Conservation (phyloP, 148 eudicot species). For the Arbutus unedo region DNA sequence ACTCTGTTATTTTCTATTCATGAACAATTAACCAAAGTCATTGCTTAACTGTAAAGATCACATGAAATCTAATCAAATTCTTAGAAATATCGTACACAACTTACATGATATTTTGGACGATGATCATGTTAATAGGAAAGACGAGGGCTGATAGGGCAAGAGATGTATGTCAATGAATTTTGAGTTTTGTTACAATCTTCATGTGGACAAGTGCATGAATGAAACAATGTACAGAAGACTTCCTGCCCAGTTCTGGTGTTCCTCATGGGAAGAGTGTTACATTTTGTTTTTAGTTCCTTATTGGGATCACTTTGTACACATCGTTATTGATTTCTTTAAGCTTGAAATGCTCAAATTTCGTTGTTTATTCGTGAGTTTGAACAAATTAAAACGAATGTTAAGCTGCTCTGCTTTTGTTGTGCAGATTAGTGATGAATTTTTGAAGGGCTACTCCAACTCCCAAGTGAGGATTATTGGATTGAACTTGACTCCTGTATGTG, state of each 20-base stretch:
- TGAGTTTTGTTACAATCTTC: background rate
- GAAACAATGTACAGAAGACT: background rate
- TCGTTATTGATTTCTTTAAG: background rate
- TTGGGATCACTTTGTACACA: background rate
- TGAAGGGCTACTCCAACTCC: conserved; percentile 30
- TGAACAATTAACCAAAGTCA: too few species aligned
- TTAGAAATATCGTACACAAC: too few species aligned
- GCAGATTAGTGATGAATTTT: conserved; percentile 29
- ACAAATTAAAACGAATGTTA: background rate
- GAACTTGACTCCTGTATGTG: conserved; percentile 15
- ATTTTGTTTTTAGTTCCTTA: background rate
- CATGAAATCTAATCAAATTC: too few species aligned
- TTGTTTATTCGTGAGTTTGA: background rate
- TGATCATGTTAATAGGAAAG: background rate
- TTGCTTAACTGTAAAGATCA: too few species aligned
- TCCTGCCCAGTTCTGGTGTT: background rate
- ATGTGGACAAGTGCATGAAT: background rate
- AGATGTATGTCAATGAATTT: background rate
- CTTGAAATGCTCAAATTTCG: background rate
- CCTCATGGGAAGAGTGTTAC: background rate
- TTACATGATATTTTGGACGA: background rate
- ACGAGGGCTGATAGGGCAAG: background rate
- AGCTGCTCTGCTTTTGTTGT: background rate
- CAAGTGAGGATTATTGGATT: conserved; percentile 28
- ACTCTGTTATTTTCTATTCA: too few species aligned